A percentile compares a stretch with the other conserved stretches of the same genome.
Evolutionary conservation across 192 early-diverging fungal genomes (phyloP).

Genomic region (Blastocladiella britannica): DNA sequence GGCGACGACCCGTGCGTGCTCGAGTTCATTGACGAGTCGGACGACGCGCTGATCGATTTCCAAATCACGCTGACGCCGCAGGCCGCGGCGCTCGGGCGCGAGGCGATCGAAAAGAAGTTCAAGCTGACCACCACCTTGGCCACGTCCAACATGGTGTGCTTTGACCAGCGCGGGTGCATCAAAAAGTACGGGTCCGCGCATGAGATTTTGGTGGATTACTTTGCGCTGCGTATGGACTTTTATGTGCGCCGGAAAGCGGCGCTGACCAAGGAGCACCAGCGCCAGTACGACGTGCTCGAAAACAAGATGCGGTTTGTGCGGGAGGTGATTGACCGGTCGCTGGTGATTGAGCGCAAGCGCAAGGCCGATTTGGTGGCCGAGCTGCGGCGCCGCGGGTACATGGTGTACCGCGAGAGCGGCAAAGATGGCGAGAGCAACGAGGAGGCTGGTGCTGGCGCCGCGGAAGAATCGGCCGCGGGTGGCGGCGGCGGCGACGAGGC

Average conservation of each 20-base stretch:
- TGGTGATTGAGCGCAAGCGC: slow-evolving; percentile 72
- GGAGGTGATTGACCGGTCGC: slow-evolving; percentile 67
- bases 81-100: slow-evolving; percentile 45
- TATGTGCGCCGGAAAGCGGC: slow-evolving; percentile 74
- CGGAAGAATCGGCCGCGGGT: neutral
- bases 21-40: slow-evolving; percentile 53
- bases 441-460: slow-evolving; percentile 6
- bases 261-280: slow-evolving; percentile 37
- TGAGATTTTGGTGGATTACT: slow-evolving; percentile 76
- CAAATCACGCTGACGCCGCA: slow-evolving; percentile 37
- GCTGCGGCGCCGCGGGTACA: slow-evolving; percentile 43
- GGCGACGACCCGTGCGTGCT: slow-evolving; percentile 19
- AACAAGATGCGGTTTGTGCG: slow-evolving; percentile 76
- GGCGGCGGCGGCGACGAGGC: slow-evolving; percentile 6
- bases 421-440: slow-evolving; percentile 17
- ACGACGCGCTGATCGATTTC: slow-evolving; percentile 42
- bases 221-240: slow-evolving; percentile 52
- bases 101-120: slow-evolving; percentile 67
- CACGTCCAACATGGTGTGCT: slow-evolving; percentile 85
- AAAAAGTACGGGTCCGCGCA: slow-evolving; percentile 53
- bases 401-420: slow-evolving; percentile 28
- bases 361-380: slow-evolving; percentile 51
- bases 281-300: slow-evolving; percentile 44
- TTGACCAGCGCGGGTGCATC: slow-evolving; percentile 68
- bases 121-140: slow-evolving; percentile 48